A percentile compares a stretch with the other conserved stretches of the same genome.
phyloP scores from a whole-genome alignment of 1,139 yeast genomes.

The Taphrina populina region DNA sequence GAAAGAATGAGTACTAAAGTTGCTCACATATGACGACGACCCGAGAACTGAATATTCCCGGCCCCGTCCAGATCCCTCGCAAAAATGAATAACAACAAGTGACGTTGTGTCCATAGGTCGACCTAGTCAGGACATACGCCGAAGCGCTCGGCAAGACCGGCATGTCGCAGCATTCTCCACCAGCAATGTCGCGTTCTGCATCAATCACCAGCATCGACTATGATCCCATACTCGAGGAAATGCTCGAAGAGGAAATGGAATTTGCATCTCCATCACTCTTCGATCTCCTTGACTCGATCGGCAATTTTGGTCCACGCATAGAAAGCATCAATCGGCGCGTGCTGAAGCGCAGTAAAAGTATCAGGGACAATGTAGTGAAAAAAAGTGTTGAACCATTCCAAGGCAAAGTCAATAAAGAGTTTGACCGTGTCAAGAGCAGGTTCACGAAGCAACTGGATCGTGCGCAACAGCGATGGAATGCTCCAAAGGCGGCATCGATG shows the following conservation, averaged over 20 bases:
- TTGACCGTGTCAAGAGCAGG: constrained; percentile 43
- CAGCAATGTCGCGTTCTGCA: constrained; percentile 22
- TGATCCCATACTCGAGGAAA: constrained; percentile 32
- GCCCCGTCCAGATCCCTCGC: no score
- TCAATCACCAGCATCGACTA: constrained; percentile 21
- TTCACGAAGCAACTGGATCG: constrained; percentile 50
- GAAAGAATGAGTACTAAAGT: no score
- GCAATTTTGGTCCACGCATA: constrained; percentile 28
- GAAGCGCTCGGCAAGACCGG: no score
- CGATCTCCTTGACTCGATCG: constrained; percentile 27
- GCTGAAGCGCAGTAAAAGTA: constrained; percentile 22
- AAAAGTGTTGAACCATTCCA: constrained; percentile 31
- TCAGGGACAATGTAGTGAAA: constrained; percentile 17
- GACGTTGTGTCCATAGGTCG: no score
- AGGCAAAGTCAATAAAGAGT: constrained; percentile 41
- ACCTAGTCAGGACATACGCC: no score
- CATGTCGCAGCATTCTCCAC: constrained; percentile 18
- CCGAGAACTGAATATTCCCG: no score
- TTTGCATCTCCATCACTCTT: constrained; percentile 22
- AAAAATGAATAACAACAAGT: no score
- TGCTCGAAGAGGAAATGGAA: constrained; percentile 33
- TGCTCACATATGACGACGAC: no score
- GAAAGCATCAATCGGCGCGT: constrained; percentile 27
- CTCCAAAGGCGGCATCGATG: constrained; percentile 49
- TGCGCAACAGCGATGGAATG: constrained; percentile 58